These are phyloP conservation scores for Sedum album DNA, from an alignment of 164 flowering plant genomes.

Conservation along the genomic window DNA sequence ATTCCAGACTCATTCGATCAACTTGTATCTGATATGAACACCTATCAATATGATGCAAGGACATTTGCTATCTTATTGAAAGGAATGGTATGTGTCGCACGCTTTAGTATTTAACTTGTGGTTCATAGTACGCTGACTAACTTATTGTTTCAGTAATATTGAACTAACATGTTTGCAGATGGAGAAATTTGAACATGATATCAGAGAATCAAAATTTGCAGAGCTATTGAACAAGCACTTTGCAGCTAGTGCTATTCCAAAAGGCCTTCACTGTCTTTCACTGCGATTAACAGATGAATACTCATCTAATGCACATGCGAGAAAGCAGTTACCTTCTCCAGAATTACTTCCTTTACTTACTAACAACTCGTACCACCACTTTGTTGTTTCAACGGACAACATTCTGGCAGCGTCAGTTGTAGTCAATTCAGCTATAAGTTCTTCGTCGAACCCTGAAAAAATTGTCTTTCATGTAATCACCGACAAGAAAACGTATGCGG, in stretches of 20 bases:
- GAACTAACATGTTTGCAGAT: conserved; percentile 37
- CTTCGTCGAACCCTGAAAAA: conserved; percentile 62
- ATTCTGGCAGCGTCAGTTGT: conserved; percentile 97
- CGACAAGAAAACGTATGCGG: conserved; percentile 96
- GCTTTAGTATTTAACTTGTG: background rate
- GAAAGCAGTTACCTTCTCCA: conserved; percentile 9
- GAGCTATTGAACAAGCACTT: conserved; percentile 93
- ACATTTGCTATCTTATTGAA: conserved; percentile 63
- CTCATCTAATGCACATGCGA: conserved; percentile 4
- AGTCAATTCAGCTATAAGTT: conserved; percentile 67
- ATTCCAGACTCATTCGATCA: conserved; percentile 65
- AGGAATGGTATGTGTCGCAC: conserved; percentile 58
- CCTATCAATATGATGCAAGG: conserved; percentile 66
- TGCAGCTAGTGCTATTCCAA: conserved; percentile 55
- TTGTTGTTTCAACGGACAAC: conserved; percentile 59
- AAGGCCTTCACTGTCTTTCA: conserved; percentile 6
- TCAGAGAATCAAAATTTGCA: conserved; percentile 66
- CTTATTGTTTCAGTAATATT: background rate
- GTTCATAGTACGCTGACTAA: no score
- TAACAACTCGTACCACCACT: background rate
- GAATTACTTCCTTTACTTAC: conserved; percentile 2
- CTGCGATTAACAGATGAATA: conserved; percentile 6
- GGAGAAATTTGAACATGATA: conserved; percentile 77
- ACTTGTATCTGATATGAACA: conserved; percentile 77
- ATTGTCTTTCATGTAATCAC: conserved; percentile 92